phyloP scores from a whole-genome alignment of 805 yeast species.

The Cyberlindnera euphorbiiphila region DNA sequence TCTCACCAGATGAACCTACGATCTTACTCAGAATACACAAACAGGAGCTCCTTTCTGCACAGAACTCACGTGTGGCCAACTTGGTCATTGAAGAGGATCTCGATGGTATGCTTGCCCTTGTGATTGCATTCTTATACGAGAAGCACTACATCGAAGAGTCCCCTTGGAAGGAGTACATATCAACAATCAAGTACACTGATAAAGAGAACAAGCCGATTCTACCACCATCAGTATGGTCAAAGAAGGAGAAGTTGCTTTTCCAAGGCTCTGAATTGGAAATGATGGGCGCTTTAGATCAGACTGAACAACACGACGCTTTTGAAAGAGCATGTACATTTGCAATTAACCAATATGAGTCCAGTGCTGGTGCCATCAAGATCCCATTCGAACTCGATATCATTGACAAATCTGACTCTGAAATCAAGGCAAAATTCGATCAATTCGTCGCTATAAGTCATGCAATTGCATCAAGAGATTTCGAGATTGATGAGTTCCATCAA shows the following conservation, averaged over 20 bases:
- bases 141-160: slow-evolving; percentile 49
- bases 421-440: slow-evolving; percentile 31
- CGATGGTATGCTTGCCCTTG: slow-evolving; percentile 63
- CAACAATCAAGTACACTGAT: slow-evolving; percentile 39
- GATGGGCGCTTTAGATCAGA: slow-evolving; percentile 54
- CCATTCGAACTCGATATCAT: slow-evolving; percentile 31
- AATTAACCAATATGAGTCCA: slow-evolving; percentile 20
- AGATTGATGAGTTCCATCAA: slow-evolving; percentile 70
- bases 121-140: slow-evolving; percentile 73
- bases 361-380: slow-evolving; percentile 25
- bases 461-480: slow-evolving; percentile 76
- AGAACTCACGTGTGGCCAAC: slow-evolving; percentile 62
- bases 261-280: slow-evolving; percentile 57
- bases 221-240: slow-evolving; percentile 69
- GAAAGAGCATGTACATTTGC: slow-evolving; percentile 35
- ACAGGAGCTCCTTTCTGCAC: slow-evolving; percentile 49
- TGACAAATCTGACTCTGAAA: slow-evolving; percentile 24
- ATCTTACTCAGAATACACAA: slow-evolving; percentile 59
- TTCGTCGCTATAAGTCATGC: slow-evolving; percentile 60
- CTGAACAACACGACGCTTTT: slow-evolving; percentile 38
- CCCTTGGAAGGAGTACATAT: slow-evolving; percentile 77
- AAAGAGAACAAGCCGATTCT: slow-evolving; percentile 32
- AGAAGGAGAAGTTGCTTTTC: slow-evolving; percentile 42
- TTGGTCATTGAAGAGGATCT: slow-evolving; percentile 56
- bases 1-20: slow-evolving; percentile 26